These are phyloP conservation scores for Tetrahymena thermophila DNA, from an alignment of 73 alveolate genomes.

Conservation along the genomic window DNA sequence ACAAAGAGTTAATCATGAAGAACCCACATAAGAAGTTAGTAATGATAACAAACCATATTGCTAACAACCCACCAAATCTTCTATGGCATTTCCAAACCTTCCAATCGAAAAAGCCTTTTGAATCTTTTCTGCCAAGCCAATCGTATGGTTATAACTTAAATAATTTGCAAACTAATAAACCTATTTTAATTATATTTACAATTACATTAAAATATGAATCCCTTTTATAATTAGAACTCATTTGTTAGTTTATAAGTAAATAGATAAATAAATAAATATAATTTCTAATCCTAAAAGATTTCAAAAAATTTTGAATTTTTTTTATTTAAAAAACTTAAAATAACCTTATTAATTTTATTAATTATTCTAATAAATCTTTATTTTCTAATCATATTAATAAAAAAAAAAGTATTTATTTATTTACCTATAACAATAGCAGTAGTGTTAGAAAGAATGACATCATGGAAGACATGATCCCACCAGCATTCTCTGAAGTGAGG, in stretches of 20 bases:
- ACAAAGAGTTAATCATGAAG: conserved; percentile 64
- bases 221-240: no score
- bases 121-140: conserved; percentile 72
- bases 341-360: neutral
- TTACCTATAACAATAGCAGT: conserved; percentile 67
- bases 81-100: conserved; percentile 55
- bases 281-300: no score
- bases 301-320: neutral
- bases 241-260: no score
- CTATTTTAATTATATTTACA: neutral
- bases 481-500: conserved; percentile 90
- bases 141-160: conserved; percentile 61
- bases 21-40: conserved; percentile 69
- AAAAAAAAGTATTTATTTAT: conserved; percentile 22
- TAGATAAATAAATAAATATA: no score
- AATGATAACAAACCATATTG: conserved; percentile 47
- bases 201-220: no score
- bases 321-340: no score
- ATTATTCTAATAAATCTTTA: neutral
- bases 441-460: conserved; percentile 70
- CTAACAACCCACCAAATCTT: conserved; percentile 57
- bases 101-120: conserved; percentile 59
- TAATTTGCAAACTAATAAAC: conserved; percentile 16
- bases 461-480: conserved; percentile 89
- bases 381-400: conserved; percentile 13